These are phyloP conservation scores for Dryadomyces quercivorus DNA, from an alignment of 2,329 filamentous ascomycete species.

Conservation along the genomic window DNA sequence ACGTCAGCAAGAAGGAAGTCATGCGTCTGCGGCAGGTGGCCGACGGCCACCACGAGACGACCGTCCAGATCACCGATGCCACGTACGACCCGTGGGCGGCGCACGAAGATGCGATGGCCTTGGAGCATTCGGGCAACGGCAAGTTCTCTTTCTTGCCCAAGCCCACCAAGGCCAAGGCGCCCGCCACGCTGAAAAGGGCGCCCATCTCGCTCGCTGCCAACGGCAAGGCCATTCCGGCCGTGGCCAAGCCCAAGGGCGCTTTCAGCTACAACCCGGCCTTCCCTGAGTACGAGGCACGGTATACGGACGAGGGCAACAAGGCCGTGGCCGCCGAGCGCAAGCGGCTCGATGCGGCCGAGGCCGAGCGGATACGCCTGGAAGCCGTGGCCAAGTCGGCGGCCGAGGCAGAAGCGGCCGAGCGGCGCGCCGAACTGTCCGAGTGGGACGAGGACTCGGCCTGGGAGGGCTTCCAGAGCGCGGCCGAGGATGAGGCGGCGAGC, in stretches of 20 bases:
- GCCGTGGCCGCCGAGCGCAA: conserved; percentile 69
- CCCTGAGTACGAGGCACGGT: conserved; percentile 68
- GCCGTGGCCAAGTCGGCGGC: conserved; percentile 58
- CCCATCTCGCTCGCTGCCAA: conserved; percentile 74
- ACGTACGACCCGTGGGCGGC: conserved; percentile 68
- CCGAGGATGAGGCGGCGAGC: conserved; percentile 50
- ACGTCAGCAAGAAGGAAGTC: conserved; percentile 77
- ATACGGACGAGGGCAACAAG: conserved; percentile 63
- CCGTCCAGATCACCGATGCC: conserved; percentile 45
- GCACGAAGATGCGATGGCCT: conserved; percentile 17
- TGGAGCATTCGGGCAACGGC: conserved; percentile 27
- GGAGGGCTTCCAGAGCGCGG: conserved; percentile 79
- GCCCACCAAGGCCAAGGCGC: conserved; percentile 54
- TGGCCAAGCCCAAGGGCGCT: conserved; percentile 66
- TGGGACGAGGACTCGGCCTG: conserved; percentile 86
- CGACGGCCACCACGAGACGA: conserved; percentile 51
- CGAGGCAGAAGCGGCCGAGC: conserved; percentile 61
- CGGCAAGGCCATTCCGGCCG: conserved; percentile 67
- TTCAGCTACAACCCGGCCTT: conserved; percentile 90
- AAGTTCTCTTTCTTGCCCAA: conserved; percentile 57
- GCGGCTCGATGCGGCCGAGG: conserved; percentile 54
- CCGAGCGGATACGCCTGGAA: conserved; percentile 55
- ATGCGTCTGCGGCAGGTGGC: conserved; percentile 67
- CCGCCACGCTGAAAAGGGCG: conserved; percentile 60
- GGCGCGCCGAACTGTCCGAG: conserved; percentile 50